phyloP scores from a whole-genome alignment of 1,284 basidiomycete species.

The Takashimella koratensis region DNA sequence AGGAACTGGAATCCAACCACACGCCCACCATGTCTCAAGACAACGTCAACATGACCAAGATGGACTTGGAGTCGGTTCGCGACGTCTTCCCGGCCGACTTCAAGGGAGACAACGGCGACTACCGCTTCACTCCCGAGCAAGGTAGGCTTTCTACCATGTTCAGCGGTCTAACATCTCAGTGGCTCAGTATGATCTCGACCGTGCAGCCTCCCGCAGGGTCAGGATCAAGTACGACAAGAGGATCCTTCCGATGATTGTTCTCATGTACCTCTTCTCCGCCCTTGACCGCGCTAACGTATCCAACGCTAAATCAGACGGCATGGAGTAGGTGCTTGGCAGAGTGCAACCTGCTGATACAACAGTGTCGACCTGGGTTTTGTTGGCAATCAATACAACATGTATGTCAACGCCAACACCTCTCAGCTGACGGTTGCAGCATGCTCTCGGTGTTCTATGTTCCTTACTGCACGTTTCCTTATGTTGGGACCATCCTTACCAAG shows the following conservation, averaged over 20 bases:
- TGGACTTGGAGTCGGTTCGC: background rate
- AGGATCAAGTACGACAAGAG: constrained; percentile 10
- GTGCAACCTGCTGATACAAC: too few relatives aligned
- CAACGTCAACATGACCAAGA: background rate
- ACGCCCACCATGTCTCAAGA: background rate
- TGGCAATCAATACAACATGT: constrained; percentile 9
- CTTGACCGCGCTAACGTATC: constrained; percentile 18
- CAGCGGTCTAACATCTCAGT: constrained; percentile 6
- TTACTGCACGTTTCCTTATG: constrained; percentile 10
- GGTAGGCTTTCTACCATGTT: background rate
- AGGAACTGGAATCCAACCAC: too few relatives aligned
- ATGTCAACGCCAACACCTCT: too few relatives aligned
- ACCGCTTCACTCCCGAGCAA: constrained; percentile 8
- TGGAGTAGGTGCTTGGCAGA: too few relatives aligned
- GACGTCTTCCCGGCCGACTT: constrained; percentile 1
- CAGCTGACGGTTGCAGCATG: constrained; percentile 3
- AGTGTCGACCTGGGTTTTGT: constrained; percentile 9
- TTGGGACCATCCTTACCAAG: constrained; percentile 14
- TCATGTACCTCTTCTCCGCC: constrained; percentile 19
- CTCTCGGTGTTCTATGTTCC: constrained; percentile 18
- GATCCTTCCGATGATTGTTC: constrained; percentile 11
- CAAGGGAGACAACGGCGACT: constrained; percentile 8
- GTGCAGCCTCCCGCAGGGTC: constrained; percentile 3
- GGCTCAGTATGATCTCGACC: constrained; percentile 8
- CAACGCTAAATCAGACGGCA: constrained; percentile 13